Percentiles rank a stretch among this genome's conserved stretches.
These are phyloP conservation scores for Mucor racemosus DNA, from an alignment of 371 early-diverging fungal genomes.

Conservation along the genomic window DNA sequence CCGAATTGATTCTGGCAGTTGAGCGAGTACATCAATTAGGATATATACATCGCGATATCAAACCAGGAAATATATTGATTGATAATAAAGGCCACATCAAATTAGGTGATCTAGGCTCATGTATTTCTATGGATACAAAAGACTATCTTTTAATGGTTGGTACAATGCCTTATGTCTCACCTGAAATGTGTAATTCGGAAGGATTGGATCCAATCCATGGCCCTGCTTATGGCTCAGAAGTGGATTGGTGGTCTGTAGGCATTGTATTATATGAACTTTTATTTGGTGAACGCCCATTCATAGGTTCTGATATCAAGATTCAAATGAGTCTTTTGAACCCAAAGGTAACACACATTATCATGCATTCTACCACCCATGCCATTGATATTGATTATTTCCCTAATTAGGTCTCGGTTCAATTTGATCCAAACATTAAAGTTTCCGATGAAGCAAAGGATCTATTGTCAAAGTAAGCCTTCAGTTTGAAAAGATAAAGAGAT, in stretches of 20 bases:
- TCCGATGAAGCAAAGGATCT: constrained; percentile 83
- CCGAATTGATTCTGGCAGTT: constrained; percentile 92
- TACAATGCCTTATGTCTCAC: constrained; percentile 96
- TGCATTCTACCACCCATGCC: not conserved
- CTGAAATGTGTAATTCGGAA: constrained; percentile 69
- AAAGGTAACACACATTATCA: constrained; percentile 41
- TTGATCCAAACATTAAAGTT: constrained; percentile 66
- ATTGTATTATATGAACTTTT: constrained; percentile 96
- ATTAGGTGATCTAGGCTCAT: constrained; percentile 91
- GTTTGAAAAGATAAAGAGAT: no score
- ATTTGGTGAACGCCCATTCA: constrained; percentile 25
- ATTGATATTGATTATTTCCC: not conserved
- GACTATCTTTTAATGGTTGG: constrained; percentile 65
- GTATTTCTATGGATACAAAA: constrained; percentile 47
- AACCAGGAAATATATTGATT: constrained; percentile 82
- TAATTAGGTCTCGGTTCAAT: constrained; percentile 39
- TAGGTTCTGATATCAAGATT: constrained; percentile 72
- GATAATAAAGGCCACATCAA: constrained; percentile 82
- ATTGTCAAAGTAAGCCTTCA: constrained; percentile 57
- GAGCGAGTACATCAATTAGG: constrained; percentile 91
- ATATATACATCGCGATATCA: constrained; percentile 94
- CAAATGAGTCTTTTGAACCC: constrained; percentile 85
- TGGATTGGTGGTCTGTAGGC: constrained; percentile 99
- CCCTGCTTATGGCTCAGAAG: constrained; percentile 86
- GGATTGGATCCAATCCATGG: constrained; percentile 58